Evolutionary conservation across 1,139 yeast genomes (phyloP).

Genomic region (Hyphopichia fennica): DNA sequence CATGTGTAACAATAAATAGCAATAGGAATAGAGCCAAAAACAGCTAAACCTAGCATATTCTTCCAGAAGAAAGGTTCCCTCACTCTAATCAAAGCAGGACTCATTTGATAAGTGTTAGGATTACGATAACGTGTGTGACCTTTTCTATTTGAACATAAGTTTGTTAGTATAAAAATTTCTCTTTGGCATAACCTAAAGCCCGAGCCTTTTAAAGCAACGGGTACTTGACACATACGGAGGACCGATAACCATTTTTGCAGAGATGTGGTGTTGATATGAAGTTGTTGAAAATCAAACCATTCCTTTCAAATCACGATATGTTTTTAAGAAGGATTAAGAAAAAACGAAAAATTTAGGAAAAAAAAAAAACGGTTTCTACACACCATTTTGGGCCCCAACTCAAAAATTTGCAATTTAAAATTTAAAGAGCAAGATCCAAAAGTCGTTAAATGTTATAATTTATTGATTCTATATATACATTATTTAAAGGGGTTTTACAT

Average conservation of each 20-base stretch:
- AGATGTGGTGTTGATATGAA: background rate
- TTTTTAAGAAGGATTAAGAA: too few species aligned
- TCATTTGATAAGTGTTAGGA: slow-evolving; percentile 80
- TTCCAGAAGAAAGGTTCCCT: slow-evolving; percentile 81
- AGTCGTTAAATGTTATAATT: too few species aligned
- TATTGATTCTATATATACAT: too few species aligned
- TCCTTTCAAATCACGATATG: too few species aligned
- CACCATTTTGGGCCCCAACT: too few species aligned
- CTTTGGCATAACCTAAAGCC: background rate
- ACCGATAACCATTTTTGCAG: slow-evolving; percentile 31
- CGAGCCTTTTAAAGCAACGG: too few species aligned
- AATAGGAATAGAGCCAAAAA: slow-evolving; percentile 60
- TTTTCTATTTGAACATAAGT: slow-evolving; percentile 17
- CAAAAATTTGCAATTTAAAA: too few species aligned
- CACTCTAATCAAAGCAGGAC: slow-evolving; percentile 90
- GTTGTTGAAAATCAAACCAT: background rate
- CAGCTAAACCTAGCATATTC: slow-evolving; percentile 63
- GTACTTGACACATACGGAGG: slow-evolving; percentile 41
- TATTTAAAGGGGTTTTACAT: too few species aligned
- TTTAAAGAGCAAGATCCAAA: too few species aligned
- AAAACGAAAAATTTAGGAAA: too few species aligned
- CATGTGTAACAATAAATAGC: slow-evolving; percentile 77
- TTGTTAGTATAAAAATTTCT: slow-evolving; percentile 11
- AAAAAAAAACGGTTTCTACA: too few species aligned
- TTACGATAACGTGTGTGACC: slow-evolving; percentile 58